These are phyloP conservation scores for Gracilaria gracilis DNA, from an alignment of 23 red algal species.

Conservation along the genomic window DNA sequence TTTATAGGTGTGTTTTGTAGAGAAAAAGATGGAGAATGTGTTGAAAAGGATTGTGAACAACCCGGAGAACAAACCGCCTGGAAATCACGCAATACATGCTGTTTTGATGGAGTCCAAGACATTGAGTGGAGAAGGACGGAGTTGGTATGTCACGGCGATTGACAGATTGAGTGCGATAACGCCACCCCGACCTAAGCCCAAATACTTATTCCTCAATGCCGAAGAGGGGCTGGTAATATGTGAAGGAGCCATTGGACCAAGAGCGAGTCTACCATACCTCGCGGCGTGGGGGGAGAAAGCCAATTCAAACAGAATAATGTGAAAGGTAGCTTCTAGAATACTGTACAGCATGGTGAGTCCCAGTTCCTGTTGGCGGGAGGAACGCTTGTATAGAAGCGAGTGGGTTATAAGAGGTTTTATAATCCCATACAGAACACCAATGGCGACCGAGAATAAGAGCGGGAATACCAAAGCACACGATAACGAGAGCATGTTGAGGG, in stretches of 20 bases:
- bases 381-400: not conserved
- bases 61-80: not conserved
- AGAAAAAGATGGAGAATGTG: not conserved
- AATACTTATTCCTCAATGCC: not conserved
- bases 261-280: not conserved
- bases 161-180: not conserved
- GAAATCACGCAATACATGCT: not conserved
- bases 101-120: not conserved
- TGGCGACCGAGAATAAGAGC: not conserved
- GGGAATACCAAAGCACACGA: not conserved
- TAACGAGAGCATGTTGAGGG: not conserved
- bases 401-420: not conserved
- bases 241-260: not conserved
- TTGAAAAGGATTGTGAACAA: not conserved
- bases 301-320: not conserved
- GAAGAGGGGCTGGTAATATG: not conserved
- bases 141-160: not conserved
- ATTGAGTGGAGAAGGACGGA: not conserved
- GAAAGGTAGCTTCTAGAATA: not conserved
- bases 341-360: not conserved
- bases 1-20: not conserved
- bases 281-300: not conserved
- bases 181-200: not conserved
- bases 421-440: not conserved
- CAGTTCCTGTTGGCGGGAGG: not conserved